phyloP scores from a whole-genome alignment of 2,329 filamentous ascomycete species.

The Microdochium bolleyi region DNA sequence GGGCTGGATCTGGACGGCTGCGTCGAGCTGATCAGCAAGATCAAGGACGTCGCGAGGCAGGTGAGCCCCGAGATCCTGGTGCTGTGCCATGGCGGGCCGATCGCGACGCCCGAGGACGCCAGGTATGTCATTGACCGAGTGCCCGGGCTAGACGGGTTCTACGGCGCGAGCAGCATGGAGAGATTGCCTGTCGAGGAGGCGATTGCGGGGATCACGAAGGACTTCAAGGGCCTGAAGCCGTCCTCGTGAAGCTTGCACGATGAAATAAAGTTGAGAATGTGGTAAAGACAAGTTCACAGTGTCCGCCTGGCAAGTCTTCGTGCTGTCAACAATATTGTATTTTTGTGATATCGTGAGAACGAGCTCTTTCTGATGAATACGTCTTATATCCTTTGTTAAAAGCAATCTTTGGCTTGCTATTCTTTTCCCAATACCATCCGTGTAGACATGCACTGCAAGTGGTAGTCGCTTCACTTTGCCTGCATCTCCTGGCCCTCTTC shows the following conservation, averaged over 20 bases:
- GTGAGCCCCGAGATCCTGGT: constrained; percentile 55
- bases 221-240: constrained; percentile 17
- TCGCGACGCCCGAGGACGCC: constrained; percentile 56
- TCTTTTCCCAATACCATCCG: too few relatives aligned
- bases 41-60: constrained; percentile 49
- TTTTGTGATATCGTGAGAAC: too few relatives aligned
- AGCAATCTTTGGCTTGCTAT: too few relatives aligned
- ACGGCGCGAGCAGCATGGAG: constrained; percentile 64
- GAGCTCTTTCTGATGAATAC: too few relatives aligned
- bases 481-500: constrained; percentile 6
- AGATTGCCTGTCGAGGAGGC: constrained; percentile 59
- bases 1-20: constrained; percentile 58
- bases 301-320: too few relatives aligned
- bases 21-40: constrained; percentile 52
- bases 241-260: not conserved
- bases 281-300: too few relatives aligned
- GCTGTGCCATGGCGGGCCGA: constrained; percentile 63
- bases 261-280: not conserved
- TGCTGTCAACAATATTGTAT: too few relatives aligned
- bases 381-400: too few relatives aligned
- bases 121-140: constrained; percentile 53
- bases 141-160: constrained; percentile 62
- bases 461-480: not conserved
- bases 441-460: too few relatives aligned
- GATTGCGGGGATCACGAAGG: constrained; percentile 38